These are phyloP conservation scores for Lithocarpus polystachyus DNA, from an alignment of 306 rosid species.

Conservation along the genomic window DNA sequence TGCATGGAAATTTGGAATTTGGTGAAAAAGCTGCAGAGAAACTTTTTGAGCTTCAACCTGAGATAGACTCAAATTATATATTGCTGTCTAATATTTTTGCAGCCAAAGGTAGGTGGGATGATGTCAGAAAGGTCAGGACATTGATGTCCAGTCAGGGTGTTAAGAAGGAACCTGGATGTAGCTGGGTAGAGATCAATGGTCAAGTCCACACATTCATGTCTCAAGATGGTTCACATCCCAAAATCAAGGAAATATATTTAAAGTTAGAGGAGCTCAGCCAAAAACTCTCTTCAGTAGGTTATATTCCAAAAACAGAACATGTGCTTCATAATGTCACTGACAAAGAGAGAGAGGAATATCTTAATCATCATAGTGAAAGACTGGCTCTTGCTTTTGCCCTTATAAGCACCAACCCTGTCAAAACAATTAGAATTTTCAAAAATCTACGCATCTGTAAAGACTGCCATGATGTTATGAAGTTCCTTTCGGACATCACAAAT, in stretches of 20 bases:
- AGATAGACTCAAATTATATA: conserved; percentile 33
- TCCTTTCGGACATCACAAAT: conserved; percentile 23
- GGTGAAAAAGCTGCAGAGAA: conserved; percentile 32
- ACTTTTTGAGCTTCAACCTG: conserved; percentile 33
- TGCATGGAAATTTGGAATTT: conserved; percentile 28
- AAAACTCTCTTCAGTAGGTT: conserved; percentile 29
- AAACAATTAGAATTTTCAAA: conserved; percentile 28
- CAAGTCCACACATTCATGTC: conserved; percentile 29
- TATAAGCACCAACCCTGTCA: conserved; percentile 16
- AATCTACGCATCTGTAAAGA: conserved; percentile 39
- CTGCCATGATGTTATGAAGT: conserved; percentile 39
- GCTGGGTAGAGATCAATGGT: conserved; percentile 37
- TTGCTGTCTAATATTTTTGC: conserved; percentile 40
- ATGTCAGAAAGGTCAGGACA: conserved; percentile 25
- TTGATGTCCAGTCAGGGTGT: conserved; percentile 34
- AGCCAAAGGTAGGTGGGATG: conserved; percentile 34
- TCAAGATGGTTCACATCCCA: conserved; percentile 28
- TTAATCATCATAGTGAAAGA: conserved; percentile 38
- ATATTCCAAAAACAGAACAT: conserved; percentile 24
- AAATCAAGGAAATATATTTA: conserved; percentile 20
- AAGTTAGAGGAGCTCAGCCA: conserved; percentile 32
- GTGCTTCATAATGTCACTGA: conserved; percentile 31
- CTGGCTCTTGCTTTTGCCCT: conserved; percentile 39
- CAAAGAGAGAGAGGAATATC: conserved; percentile 30
- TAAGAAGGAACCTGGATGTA: conserved; percentile 45